Base-by-base conservation (phyloP, 1,284 basidiomycete species). In the Kwoniella shivajii region DNA sequence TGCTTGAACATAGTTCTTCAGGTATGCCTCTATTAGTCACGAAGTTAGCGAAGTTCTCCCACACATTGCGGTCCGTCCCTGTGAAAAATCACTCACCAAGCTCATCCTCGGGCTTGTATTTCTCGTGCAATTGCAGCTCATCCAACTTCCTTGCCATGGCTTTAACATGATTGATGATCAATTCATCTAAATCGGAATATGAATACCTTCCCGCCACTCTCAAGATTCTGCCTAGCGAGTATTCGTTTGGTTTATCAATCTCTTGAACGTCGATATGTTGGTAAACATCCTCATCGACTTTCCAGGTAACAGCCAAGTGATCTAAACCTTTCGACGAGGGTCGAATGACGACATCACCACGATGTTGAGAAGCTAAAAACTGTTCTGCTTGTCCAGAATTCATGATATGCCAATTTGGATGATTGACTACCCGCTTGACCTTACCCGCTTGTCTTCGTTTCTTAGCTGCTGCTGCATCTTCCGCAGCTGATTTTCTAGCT, bases 241-340 rank as follows among this genome's bases (percentile, higher is more conserved):
- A 80, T 56, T 82, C 81, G 67, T 92, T 90, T 16, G 88, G 85
- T 76, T 84, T 84, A 74, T 84, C 80, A 43, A 84, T 73, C 72
- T 99, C 96, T 27, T 88, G 86, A 6, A 99, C 93, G 75, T 99
- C 93, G 60, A 99, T 90, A 74, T 99, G 97, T 75, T 99, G 96
- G 79, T 90, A 99, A 20, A 99, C 82, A 61, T 88, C 90, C 59
- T 97, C 90, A 66, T 96, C 95, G 10, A 99, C 94, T 79, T 99
- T 99, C 96, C 96, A 99, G 0, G 96, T 99, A 13, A 99, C 90
- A 33, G 96, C 96, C 34, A 99, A 82, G 78, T 99, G 96, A 71
- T 97, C 86, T 37, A 84, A 80, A 6, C 95, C 95, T 76, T 95
- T 94, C 3, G 94, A 98, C 30, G 92, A 96, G 0, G 96, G 96